phyloP scores from a whole-genome alignment of 2,329 filamentous ascomycete genomes.

The Scytalidium sp. region DNA sequence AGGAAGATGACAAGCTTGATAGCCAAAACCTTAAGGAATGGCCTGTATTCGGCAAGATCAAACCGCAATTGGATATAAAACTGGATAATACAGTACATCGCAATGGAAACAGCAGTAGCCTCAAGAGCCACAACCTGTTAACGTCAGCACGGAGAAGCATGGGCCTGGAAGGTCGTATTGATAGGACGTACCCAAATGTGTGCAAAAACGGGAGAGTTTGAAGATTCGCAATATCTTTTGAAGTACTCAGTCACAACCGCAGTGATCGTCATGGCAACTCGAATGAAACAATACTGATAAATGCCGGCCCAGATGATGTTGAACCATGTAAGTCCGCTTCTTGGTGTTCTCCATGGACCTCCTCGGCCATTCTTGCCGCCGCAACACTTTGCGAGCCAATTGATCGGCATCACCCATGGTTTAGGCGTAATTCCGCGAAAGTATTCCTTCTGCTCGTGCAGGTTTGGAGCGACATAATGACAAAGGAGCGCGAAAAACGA shows the following conservation, averaged over 20 bases:
- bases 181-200: slow-evolving; percentile 69
- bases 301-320: slow-evolving; percentile 81
- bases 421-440: slow-evolving; percentile 68
- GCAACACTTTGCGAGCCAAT: slow-evolving; percentile 67
- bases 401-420: slow-evolving; percentile 73
- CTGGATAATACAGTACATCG: slow-evolving; percentile 87
- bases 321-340: slow-evolving; percentile 85
- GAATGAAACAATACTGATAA: slow-evolving; percentile 83
- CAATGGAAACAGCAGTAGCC: slow-evolving; percentile 69
- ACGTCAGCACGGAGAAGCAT: slow-evolving; percentile 9
- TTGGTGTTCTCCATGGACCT: slow-evolving; percentile 70
- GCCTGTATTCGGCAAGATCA: slow-evolving; percentile 65
- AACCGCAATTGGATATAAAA: slow-evolving; percentile 77
- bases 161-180: neutral
- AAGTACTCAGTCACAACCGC: slow-evolving; percentile 71
- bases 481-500: slow-evolving; percentile 84
- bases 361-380: slow-evolving; percentile 55
- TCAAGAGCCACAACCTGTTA: slow-evolving; percentile 64
- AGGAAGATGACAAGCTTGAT: slow-evolving; percentile 93
- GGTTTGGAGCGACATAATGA: slow-evolving; percentile 72
- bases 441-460: slow-evolving; percentile 79
- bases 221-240: slow-evolving; percentile 73
- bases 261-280: slow-evolving; percentile 75
- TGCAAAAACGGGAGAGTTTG: slow-evolving; percentile 73
- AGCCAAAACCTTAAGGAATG: slow-evolving; percentile 77